A percentile compares a stretch with the other conserved stretches of the same genome.
phyloP scores from a whole-genome alignment of 352 stramenopile genomes.

The Aphanomyces cochlioides region DNA sequence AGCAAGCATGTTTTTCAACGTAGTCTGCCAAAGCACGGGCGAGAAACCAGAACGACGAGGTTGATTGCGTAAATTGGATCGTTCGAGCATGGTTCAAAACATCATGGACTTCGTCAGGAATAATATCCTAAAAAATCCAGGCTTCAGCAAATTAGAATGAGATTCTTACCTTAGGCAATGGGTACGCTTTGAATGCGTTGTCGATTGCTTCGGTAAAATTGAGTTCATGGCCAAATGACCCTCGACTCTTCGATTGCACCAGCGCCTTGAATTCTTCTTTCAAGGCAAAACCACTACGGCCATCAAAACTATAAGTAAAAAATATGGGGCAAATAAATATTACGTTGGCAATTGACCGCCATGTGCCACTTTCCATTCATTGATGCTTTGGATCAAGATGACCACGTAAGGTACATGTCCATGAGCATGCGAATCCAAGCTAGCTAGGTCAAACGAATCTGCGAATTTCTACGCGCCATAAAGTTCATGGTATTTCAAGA shows the following conservation, averaged over 20 bases:
- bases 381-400: constrained; percentile 77
- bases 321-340: neutral
- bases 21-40: constrained; percentile 72
- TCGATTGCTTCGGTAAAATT: constrained; percentile 95
- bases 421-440: constrained; percentile 80
- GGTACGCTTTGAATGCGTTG: constrained; percentile 92
- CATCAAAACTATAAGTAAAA: neutral
- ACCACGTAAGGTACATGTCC: constrained; percentile 92
- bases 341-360: constrained; percentile 44
- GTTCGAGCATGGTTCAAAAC: constrained; percentile 49
- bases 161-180: constrained; percentile 49
- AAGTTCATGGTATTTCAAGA: constrained; percentile 9
- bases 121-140: constrained; percentile 21
- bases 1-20: constrained; percentile 46
- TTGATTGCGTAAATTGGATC: constrained; percentile 42
- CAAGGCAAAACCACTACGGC: constrained; percentile 59
- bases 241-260: constrained; percentile 58
- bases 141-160: neutral
- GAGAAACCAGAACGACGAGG: constrained; percentile 76
- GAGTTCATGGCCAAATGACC: constrained; percentile 72
- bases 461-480: constrained; percentile 39
- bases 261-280: constrained; percentile 88
- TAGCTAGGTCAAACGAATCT: constrained; percentile 54
- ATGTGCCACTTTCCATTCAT: constrained; percentile 53
- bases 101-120: constrained; percentile 67